Base-by-base conservation (phyloP, 345 rosid genomes). In the Abelmoschus esculentus region DNA sequence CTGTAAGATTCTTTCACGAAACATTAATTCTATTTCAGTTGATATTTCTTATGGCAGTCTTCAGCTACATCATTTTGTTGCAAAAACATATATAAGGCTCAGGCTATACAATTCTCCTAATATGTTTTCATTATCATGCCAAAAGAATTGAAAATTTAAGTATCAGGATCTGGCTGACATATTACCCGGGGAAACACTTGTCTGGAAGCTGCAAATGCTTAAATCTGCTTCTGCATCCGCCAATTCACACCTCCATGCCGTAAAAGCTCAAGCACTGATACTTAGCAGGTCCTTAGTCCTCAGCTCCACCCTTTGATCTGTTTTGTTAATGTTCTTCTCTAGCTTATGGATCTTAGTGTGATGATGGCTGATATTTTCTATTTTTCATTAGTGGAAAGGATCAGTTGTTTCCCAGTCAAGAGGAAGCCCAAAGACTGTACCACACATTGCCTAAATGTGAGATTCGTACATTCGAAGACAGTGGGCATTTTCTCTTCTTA, bases 171-270 rank as follows among this genome's bases (percentile, higher is more conserved):
- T 90, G 55, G 70, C 79, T 71, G 84, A 83, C 71, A 76, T 86
- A 55, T 77, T 86, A 47, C 86, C 95, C 0, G 86, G 78, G 76
- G 87, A 86, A 63, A 86, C 95, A 32, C 83, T 93, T 77, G 76
- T 80, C 3, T 93, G 97, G 98, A 93, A 89, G 83, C 81, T 93
- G 72, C 80, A 78, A 60, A 66, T 90, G 82, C 86, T 86, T 29
- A 77, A 81, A 71, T 77, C 86, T 77, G 90, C 90, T 78, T 78
- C 95, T 58, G 78, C 84, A 73, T 85, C 81, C 74, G 82, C 85
- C 59, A 85, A 78, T 73, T 85, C 88, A 46, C 89, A 75, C 63
- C 85, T 88, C 59, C 61, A 84, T 73, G 81, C 82, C 46, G 78
- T 85, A 72, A 80, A 75, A 72, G 90, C 84, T 60, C 82, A 88